phyloP scores from a whole-genome alignment of 306 rosid genomes.

The Citrullus amarus region DNA sequence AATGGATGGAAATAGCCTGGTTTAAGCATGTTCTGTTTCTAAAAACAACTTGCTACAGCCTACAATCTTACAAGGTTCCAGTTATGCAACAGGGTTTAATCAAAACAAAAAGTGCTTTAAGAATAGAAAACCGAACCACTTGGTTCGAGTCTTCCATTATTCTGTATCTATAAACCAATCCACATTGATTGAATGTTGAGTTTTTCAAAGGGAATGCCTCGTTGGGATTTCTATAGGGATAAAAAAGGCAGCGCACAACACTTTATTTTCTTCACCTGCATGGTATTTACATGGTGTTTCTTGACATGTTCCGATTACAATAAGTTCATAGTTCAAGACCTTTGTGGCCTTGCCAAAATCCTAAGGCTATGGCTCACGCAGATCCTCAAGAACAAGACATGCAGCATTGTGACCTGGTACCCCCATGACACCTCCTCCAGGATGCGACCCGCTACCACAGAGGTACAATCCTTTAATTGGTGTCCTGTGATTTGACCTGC shows the following conservation, averaged over 20 bases:
- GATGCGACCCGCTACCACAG: slow-evolving; percentile 84
- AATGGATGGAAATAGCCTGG: too few relatives aligned
- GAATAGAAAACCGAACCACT: neutral
- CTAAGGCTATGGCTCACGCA: slow-evolving; percentile 12
- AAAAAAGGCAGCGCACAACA: neutral
- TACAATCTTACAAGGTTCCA: neutral
- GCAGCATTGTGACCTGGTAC: slow-evolving; percentile 92
- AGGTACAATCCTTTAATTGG: slow-evolving; percentile 59
- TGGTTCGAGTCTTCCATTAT: neutral
- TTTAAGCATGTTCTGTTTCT: too few relatives aligned
- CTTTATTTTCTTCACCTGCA: neutral
- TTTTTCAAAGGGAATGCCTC: neutral
- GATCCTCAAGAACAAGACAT: slow-evolving; percentile 51
- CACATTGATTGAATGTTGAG: neutral
- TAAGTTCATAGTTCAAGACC: neutral
- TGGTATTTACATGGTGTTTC: neutral
- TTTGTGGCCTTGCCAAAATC: neutral
- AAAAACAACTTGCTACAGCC: too few relatives aligned
- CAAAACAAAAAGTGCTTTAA: too few relatives aligned
- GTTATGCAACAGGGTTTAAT: neutral
- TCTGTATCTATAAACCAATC: neutral
- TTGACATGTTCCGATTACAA: neutral
- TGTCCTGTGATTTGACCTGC: slow-evolving; percentile 71
- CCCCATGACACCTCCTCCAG: slow-evolving; percentile 98
- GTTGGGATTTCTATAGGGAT: neutral